Conservation (phyloP, 2,329 filamentous ascomycete species). For the Colletotrichum neosansevieriae region DNA sequence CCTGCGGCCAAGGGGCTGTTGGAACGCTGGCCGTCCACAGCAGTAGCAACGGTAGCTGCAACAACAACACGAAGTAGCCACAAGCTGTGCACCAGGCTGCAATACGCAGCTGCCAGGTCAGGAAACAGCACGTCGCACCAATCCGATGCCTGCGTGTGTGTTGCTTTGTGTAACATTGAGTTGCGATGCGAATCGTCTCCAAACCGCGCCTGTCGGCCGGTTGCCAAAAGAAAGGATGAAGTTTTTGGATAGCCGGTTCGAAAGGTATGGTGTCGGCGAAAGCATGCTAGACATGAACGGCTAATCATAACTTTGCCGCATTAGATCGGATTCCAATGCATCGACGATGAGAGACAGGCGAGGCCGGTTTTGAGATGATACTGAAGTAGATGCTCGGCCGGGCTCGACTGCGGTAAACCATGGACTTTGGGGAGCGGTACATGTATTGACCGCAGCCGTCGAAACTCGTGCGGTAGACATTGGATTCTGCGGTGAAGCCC, state of each 20-base stretch:
- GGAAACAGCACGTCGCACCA: not conserved
- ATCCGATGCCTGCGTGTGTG: slow-evolving; percentile 10
- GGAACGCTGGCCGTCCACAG: slow-evolving; percentile 4
- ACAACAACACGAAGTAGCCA: not conserved
- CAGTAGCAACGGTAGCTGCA: not conserved
- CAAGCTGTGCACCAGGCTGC: not conserved
- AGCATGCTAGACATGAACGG: slow-evolving; percentile 9
- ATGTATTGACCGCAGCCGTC: slow-evolving; percentile 26
- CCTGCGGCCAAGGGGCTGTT: slow-evolving; percentile 15
- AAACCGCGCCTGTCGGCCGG: not conserved
- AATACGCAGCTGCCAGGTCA: not conserved
- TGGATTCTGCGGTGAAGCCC: slow-evolving; percentile 14
- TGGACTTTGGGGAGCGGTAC: slow-evolving; percentile 1
- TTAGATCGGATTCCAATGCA: not conserved
- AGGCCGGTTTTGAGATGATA: not conserved
- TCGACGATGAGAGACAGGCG: slow-evolving; percentile 12
- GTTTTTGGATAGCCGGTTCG: not conserved
- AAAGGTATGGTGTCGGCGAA: not conserved
- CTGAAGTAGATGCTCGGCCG: not conserved
- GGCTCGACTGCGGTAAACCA: not conserved
- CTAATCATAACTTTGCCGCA: not conserved
- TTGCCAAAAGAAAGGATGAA: slow-evolving; percentile 1
- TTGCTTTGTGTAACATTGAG: slow-evolving; percentile 30
- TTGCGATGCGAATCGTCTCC: slow-evolving; percentile 27
- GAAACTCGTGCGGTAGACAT: not conserved